Percentiles rank a stretch among this genome's conserved stretches.
phyloP scores from a whole-genome alignment of 1,284 basidiomycete species.

The Pseudozyma thailandica region DNA sequence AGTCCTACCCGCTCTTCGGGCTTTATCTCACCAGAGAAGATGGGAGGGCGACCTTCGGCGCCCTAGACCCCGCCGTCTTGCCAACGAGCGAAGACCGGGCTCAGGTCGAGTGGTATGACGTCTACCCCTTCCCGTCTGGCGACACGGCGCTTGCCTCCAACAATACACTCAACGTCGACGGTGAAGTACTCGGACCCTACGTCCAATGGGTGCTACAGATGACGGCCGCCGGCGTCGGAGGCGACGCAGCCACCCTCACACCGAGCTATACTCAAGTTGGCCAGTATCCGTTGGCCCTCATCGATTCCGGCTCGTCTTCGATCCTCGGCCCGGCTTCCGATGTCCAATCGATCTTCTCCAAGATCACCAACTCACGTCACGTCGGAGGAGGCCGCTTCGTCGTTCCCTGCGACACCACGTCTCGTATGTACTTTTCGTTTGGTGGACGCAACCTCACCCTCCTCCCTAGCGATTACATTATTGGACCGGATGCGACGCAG shows the following conservation, averaged over 20 bases:
- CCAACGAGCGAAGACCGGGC: conserved; percentile 6
- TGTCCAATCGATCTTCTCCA: conserved; percentile 76
- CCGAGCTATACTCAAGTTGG: conserved; percentile 77
- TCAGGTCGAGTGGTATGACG: conserved; percentile 48
- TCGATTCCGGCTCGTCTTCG: conserved; percentile 82
- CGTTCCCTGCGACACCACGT: conserved; percentile 78
- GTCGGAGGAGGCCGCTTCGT: conserved; percentile 80
- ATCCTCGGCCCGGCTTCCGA: conserved; percentile 84
- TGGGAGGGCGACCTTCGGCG: conserved; percentile 38
- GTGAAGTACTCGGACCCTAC: conserved; percentile 70
- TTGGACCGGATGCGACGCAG: conserved; percentile 77
- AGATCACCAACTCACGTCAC: conserved; percentile 77
- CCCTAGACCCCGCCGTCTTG: conserved; percentile 35
- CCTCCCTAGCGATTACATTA: conserved; percentile 83
- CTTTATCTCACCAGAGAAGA: conserved; percentile 25
- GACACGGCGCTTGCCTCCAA: conserved; percentile 22
- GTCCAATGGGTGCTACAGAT: conserved; percentile 82
- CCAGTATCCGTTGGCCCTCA: conserved; percentile 76
- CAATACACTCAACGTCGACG: conserved; percentile 37
- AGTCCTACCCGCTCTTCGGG: conserved; percentile 47
- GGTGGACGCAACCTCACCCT: conserved; percentile 76
- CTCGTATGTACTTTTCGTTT: conserved; percentile 73
- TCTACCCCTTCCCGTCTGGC: conserved; percentile 48
- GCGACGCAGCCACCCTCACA: conserved; percentile 72
- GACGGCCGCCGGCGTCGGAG: conserved; percentile 75